phyloP scores from a whole-genome alignment of 2,329 filamentous ascomycete genomes.

The Truncatella angustata region DNA sequence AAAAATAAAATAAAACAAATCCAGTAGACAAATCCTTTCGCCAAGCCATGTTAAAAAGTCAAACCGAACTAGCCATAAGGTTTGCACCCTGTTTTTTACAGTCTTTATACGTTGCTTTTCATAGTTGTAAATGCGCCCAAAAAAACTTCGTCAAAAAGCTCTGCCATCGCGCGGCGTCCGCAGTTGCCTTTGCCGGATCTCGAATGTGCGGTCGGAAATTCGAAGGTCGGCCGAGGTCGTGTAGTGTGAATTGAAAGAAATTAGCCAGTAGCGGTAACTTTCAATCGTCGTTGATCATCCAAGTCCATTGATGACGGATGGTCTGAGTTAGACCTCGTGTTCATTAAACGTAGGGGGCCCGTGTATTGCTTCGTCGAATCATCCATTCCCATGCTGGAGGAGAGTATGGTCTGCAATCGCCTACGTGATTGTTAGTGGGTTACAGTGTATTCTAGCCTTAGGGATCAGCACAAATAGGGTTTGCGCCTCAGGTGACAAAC shows the following conservation, averaged over 20 bases:
- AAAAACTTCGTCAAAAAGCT: background rate
- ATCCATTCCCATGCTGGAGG: constrained; percentile 31
- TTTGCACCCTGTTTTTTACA: constrained; percentile 1
- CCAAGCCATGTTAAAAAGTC: constrained; percentile 1
- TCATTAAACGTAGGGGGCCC: constrained; percentile 23
- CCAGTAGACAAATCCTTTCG: no score
- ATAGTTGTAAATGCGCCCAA: no score
- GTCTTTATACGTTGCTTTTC: background rate
- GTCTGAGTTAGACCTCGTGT: background rate
- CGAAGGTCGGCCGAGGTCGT: background rate
- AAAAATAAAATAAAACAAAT: no score
- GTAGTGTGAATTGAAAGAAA: background rate
- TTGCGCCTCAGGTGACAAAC: no score
- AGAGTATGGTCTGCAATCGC: constrained; percentile 28
- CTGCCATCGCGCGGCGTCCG: background rate
- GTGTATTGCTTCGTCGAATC: constrained; percentile 26
- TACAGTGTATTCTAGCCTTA: no score
- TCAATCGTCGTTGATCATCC: background rate
- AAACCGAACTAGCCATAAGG: background rate
- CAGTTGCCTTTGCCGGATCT: no score
- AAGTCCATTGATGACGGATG: background rate
- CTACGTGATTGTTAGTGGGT: constrained; percentile 16
- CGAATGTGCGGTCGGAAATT: background rate
- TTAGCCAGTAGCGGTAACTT: background rate
- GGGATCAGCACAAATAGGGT: background rate